A percentile compares a stretch with the other conserved stretches of the same genome.
phyloP scores from a whole-genome alignment of 129 eudicot genomes.

The Escallonia herrerae region DNA sequence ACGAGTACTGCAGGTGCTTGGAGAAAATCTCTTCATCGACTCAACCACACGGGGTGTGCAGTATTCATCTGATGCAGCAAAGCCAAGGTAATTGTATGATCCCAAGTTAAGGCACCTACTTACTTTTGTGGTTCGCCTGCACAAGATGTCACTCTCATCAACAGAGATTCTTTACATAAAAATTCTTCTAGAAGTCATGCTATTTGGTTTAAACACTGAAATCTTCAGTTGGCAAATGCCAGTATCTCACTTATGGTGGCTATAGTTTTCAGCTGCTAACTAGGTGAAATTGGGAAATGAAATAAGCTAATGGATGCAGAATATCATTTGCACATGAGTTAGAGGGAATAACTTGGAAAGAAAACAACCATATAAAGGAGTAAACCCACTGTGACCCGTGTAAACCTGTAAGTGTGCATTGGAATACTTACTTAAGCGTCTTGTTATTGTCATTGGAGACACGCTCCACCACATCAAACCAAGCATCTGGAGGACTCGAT shows the following conservation, averaged over 20 bases:
- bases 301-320: too few species aligned
- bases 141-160: constrained; percentile 3
- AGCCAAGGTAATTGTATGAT: constrained; percentile 93
- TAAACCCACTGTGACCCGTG: not conserved
- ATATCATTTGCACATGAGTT: too few species aligned
- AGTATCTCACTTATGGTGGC: too few species aligned
- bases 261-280: too few species aligned
- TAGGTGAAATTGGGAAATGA: too few species aligned
- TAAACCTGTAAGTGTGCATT: not conserved
- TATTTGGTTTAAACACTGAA: too few species aligned
- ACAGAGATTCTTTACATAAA: too few species aligned
- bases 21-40: constrained; percentile 60
- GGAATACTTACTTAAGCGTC: constrained; percentile 67
- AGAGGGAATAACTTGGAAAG: too few species aligned
- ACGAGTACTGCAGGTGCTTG: constrained; percentile 92
- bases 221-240: too few species aligned
- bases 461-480: constrained; percentile 99
- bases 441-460: constrained; percentile 86
- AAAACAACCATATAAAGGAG: too few species aligned
- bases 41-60: constrained; percentile 86
- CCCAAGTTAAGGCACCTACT: constrained; percentile 86
- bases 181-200: too few species aligned
- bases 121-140: constrained; percentile 65
- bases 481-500: constrained; percentile 97
- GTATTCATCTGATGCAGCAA: constrained; percentile 96